A percentile compares a stretch with the other conserved stretches of the same genome.
phyloP scores from a whole-genome alignment of 2,329 filamentous ascomycete genomes.

The Cyclaneusma minus region DNA sequence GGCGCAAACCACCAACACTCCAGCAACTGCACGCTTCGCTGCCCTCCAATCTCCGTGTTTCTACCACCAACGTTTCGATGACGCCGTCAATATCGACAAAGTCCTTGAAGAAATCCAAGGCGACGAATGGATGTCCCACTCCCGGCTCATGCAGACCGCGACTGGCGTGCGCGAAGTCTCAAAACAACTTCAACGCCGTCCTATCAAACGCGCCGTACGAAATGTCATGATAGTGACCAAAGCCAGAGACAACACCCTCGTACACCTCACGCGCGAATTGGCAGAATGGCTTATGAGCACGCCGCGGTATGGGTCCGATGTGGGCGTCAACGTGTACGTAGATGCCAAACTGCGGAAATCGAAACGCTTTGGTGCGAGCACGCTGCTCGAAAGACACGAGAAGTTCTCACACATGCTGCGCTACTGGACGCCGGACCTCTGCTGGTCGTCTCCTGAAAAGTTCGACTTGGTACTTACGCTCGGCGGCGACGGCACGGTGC shows the following conservation, averaged over 20 bases:
- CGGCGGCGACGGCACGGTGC: conserved; percentile 72
- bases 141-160: conserved; percentile 84
- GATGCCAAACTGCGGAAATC: conserved; percentile 84
- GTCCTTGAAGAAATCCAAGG: conserved; percentile 88
- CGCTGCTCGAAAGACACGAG: conserved; percentile 56
- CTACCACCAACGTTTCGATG: conserved; percentile 93
- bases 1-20: conserved; percentile 17
- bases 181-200: conserved; percentile 81
- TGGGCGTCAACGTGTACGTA: conserved; percentile 97
- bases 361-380: conserved; percentile 68
- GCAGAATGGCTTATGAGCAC: conserved; percentile 78
- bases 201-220: conserved; percentile 79
- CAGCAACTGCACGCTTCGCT: conserved; percentile 34
- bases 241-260: conserved; percentile 85
- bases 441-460: conserved; percentile 83
- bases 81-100: conserved; percentile 86
- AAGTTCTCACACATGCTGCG: conserved; percentile 72
- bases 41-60: conserved; percentile 86
- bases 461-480: conserved; percentile 89
- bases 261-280: conserved; percentile 76
- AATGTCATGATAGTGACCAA: conserved; percentile 99
- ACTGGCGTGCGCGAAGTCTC: conserved; percentile 91
- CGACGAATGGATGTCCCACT: conserved; percentile 84
- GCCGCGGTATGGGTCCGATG: conserved; percentile 72
- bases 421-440: conserved; percentile 94